These are phyloP conservation scores for Vigna trinervia DNA, from an alignment of 306 rosid genomes.

Conservation along the genomic window DNA sequence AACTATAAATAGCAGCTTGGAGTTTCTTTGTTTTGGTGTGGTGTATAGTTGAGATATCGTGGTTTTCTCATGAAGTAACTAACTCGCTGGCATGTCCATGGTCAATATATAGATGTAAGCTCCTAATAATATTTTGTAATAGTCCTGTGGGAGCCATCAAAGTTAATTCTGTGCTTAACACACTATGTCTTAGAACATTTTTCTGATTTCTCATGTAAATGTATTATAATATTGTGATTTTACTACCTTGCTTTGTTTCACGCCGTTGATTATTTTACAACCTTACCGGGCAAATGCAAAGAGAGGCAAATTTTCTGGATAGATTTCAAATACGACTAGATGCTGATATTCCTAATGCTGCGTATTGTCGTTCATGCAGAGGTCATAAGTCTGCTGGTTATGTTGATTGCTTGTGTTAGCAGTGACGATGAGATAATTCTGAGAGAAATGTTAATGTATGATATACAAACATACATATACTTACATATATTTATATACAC, in stretches of 20 bases:
- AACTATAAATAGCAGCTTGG: slow-evolving; percentile 39
- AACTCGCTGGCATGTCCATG: slow-evolving; percentile 15
- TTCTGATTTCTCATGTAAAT: slow-evolving; percentile 19
- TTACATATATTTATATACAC: no score
- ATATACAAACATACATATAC: not conserved
- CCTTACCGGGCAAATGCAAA: not conserved
- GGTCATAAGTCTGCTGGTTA: not conserved
- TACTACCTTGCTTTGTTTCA: not conserved
- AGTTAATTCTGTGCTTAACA: slow-evolving; percentile 25
- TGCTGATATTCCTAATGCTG: not conserved
- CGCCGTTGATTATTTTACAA: not conserved
- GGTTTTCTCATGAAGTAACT: slow-evolving; percentile 34
- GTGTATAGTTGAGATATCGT: slow-evolving; percentile 55
- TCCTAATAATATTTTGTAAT: slow-evolving; percentile 18
- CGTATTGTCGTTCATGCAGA: not conserved
- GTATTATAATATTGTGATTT: slow-evolving; percentile 17
- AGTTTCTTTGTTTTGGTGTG: slow-evolving; percentile 17
- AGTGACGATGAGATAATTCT: slow-evolving; percentile 10
- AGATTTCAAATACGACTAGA: not conserved
- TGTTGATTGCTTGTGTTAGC: not conserved
- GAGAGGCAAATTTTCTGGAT: not conserved
- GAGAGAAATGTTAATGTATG: not conserved
- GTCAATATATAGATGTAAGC: slow-evolving; percentile 34
- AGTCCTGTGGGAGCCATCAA: not conserved
- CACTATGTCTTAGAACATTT: not conserved